Conservation (phyloP, 352 stramenopile species). For the Globisporangium paddicum region DNA sequence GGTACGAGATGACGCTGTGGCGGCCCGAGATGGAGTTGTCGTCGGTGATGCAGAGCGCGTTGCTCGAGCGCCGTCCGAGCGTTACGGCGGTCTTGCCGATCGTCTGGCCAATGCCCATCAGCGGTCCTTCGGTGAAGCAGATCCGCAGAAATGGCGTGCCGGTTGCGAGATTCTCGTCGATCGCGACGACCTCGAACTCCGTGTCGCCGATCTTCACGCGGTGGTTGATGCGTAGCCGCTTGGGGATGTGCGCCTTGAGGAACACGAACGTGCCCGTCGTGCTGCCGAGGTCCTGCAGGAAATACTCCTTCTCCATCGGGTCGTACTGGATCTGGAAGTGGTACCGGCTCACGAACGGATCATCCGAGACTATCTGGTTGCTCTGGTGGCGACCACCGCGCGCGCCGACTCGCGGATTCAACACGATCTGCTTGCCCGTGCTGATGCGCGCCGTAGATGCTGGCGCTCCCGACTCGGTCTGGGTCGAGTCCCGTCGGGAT, state of each 20-base stretch:
- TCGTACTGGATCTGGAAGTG: slow-evolving; percentile 84
- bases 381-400: slow-evolving; percentile 63
- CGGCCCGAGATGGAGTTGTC: slow-evolving; percentile 77
- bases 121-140: slow-evolving; percentile 70
- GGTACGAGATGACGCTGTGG: slow-evolving; percentile 68
- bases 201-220: slow-evolving; percentile 75
- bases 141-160: slow-evolving; percentile 73
- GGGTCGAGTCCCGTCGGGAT: slow-evolving; percentile 5
- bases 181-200: slow-evolving; percentile 75
- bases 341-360: slow-evolving; percentile 77
- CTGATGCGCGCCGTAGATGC: not conserved
- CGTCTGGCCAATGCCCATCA: slow-evolving; percentile 65
- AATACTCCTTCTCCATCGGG: slow-evolving; percentile 81
- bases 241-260: slow-evolving; percentile 64
- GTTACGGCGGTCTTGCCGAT: slow-evolving; percentile 74
- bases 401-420: slow-evolving; percentile 58
- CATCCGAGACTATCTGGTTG: slow-evolving; percentile 86
- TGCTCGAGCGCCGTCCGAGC: slow-evolving; percentile 63
- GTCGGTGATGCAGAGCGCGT: slow-evolving; percentile 78
- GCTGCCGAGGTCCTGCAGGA: slow-evolving; percentile 70
- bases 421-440: slow-evolving; percentile 44
- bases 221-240: slow-evolving; percentile 62
- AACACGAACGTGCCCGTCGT: slow-evolving; percentile 82
- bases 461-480: not conserved
- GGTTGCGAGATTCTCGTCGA: slow-evolving; percentile 60